Percentiles rank a stretch among this genome's conserved stretches.
These are phyloP conservation scores for Ceratocystis lukuohia DNA, from an alignment of 2,329 filamentous ascomycete genomes.

Conservation along the genomic window DNA sequence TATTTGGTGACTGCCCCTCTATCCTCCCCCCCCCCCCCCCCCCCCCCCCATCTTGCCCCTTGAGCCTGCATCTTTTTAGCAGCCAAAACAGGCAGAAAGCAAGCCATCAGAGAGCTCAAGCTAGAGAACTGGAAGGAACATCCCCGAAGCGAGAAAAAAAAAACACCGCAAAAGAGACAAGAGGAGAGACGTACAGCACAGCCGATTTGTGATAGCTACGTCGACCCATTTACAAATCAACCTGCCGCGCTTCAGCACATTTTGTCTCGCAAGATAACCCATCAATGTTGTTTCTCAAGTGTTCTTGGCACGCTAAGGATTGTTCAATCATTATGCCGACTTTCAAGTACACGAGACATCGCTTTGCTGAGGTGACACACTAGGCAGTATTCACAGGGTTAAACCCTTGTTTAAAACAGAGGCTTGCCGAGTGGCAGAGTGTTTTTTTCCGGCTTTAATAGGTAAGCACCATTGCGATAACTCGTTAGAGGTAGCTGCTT, in stretches of 20 bases:
- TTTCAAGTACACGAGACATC: background rate
- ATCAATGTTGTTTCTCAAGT: background rate
- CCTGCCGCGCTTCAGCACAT: background rate
- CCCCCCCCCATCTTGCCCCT: background rate
- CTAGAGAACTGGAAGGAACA: background rate
- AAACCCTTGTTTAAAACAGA: background rate
- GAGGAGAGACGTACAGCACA: background rate
- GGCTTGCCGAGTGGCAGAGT: background rate
- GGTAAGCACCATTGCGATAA: background rate
- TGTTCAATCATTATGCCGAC: slow-evolving; percentile 3
- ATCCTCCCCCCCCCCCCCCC: background rate
- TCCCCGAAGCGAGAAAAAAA: background rate
- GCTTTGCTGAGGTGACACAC: slow-evolving; percentile 1
- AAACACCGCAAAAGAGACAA: background rate
- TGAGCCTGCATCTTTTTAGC: background rate
- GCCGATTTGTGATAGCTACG: background rate
- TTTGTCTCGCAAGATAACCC: background rate
- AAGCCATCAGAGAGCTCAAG: background rate
- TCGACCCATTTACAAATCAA: too few species aligned
- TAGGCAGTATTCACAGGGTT: background rate
- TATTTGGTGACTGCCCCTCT: background rate
- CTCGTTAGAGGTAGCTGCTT: background rate
- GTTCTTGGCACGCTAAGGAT: background rate
- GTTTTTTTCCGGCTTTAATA: background rate
- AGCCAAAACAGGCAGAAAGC: background rate